phyloP scores from a whole-genome alignment of 2,329 filamentous ascomycete genomes.

The Ceratocystis smalleyi region DNA sequence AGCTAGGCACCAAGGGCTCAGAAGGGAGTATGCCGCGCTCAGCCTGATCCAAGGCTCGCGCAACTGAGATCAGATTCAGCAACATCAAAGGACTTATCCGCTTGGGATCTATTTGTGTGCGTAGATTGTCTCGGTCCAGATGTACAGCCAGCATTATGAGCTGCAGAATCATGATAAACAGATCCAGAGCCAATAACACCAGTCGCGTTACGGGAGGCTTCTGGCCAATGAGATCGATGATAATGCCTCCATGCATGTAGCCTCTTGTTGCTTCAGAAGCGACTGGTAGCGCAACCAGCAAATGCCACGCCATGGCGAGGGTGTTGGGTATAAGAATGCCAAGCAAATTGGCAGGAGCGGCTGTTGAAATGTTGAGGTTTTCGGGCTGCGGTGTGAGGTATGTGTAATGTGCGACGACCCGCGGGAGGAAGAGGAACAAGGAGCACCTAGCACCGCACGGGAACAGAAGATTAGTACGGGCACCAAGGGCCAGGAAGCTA shows the following conservation, averaged over 20 bases:
- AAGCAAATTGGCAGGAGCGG: slow-evolving; percentile 42
- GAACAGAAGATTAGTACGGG: slow-evolving; percentile 12
- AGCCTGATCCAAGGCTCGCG: slow-evolving; percentile 10
- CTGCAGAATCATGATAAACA: slow-evolving; percentile 41
- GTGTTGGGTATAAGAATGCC: slow-evolving; percentile 43
- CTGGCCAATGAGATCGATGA: slow-evolving; percentile 55
- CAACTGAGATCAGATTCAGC: slow-evolving; percentile 8
- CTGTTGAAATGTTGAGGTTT: slow-evolving; percentile 38
- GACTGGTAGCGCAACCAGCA: slow-evolving; percentile 37
- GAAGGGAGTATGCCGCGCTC: slow-evolving; percentile 7
- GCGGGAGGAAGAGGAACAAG: slow-evolving; percentile 45
- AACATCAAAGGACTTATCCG: slow-evolving; percentile 10
- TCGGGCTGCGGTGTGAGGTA: slow-evolving; percentile 50
- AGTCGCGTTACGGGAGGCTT: slow-evolving; percentile 42
- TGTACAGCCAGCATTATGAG: slow-evolving; percentile 50
- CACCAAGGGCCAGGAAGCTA: too few relatives aligned
- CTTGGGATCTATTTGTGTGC: slow-evolving; percentile 19
- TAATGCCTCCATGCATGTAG: slow-evolving; percentile 51
- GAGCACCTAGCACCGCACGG: slow-evolving; percentile 38
- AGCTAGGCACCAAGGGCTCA: not conserved
- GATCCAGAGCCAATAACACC: slow-evolving; percentile 40
- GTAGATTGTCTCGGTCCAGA: slow-evolving; percentile 42
- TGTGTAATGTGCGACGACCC: slow-evolving; percentile 43
- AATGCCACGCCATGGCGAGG: slow-evolving; percentile 45
- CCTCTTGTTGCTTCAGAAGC: slow-evolving; percentile 47